Evolutionary conservation across 2,329 filamentous ascomycete species (phyloP).

Genomic region (Hypocreales sp.): DNA sequence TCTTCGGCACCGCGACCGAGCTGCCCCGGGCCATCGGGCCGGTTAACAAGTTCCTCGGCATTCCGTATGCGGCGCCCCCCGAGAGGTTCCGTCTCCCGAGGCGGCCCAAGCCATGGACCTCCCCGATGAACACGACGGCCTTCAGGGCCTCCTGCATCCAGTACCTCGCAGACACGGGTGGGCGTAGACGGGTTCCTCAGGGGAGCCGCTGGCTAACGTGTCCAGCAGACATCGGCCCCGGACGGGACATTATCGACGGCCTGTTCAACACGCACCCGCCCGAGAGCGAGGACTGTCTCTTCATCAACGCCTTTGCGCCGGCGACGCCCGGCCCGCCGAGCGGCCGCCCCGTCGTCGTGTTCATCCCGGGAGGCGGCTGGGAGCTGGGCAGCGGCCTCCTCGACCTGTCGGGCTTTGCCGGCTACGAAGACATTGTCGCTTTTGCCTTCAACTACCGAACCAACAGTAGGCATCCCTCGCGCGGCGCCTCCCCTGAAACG

Average conservation of each 20-base stretch:
- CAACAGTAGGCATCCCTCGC: conserved; percentile 6
- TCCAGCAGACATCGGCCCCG: conserved; percentile 7
- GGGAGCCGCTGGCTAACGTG: not conserved
- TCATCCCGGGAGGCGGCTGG: conserved; percentile 11
- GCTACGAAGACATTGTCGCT: conserved; percentile 11
- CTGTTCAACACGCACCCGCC: conserved; percentile 7
- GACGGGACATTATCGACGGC: conserved; percentile 6
- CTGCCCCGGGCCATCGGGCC: conserved; percentile 6
- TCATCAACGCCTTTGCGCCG: conserved; percentile 12
- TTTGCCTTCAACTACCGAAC: conserved; percentile 12
- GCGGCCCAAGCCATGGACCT: conserved; percentile 6
- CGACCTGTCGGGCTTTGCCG: conserved; percentile 11
- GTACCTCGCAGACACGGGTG: conserved; percentile 6
- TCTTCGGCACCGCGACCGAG: conserved; percentile 5
- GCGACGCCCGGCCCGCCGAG: conserved; percentile 1
- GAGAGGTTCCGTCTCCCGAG: conserved; percentile 6
- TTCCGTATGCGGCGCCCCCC: conserved; percentile 7
- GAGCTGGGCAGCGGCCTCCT: conserved; percentile 8
- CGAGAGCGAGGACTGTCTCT: conserved; percentile 14
- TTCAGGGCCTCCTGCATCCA: conserved; percentile 8
- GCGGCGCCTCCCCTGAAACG: not conserved
- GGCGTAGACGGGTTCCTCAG: not conserved
- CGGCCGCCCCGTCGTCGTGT: conserved; percentile 9
- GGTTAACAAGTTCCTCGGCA: conserved; percentile 9
- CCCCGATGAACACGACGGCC: conserved; percentile 2